Evolutionary conservation across 2,329 filamentous ascomycete genomes (phyloP).

Genomic region (Pezizomycotina sp.): DNA sequence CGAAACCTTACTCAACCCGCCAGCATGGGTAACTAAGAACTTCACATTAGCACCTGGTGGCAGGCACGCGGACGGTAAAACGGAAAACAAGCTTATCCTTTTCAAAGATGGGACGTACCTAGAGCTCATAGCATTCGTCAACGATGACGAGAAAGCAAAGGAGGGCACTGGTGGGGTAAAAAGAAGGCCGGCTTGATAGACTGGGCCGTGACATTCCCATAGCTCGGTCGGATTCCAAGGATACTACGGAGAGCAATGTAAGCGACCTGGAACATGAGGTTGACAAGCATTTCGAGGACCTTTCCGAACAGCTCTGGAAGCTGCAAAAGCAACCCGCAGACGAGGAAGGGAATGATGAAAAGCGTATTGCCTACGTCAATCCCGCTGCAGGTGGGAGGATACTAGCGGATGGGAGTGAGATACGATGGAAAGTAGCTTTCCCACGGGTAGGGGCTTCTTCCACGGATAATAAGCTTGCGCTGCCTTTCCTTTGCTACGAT

Average conservation of each 20-base stretch:
- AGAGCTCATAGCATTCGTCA: constrained; percentile 47
- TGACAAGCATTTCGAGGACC: no score
- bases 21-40: constrained; percentile 36
- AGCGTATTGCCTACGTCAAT: constrained; percentile 34
- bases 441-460: constrained; percentile 24
- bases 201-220: constrained; percentile 45
- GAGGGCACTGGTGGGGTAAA: constrained; percentile 43
- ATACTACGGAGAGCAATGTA: constrained; percentile 27
- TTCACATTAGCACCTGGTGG: constrained; percentile 47
- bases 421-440: constrained; percentile 45
- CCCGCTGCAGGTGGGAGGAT: constrained; percentile 39
- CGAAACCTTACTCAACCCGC: constrained; percentile 33
- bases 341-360: constrained; percentile 21
- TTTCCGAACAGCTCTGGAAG: no score
- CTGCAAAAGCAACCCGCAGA: constrained; percentile 14
- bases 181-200: constrained; percentile 41
- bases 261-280: not conserved
- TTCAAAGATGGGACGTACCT: constrained; percentile 49
- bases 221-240: constrained; percentile 26
- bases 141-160: constrained; percentile 30
- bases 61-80: constrained; percentile 43
- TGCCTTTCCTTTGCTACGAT: constrained; percentile 53
- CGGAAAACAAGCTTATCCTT: constrained; percentile 45
- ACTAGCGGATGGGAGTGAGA: constrained; percentile 36
- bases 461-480: constrained; percentile 21